phyloP scores from a whole-genome alignment of 1,284 basidiomycete species.

The Austroboletus niveus region DNA sequence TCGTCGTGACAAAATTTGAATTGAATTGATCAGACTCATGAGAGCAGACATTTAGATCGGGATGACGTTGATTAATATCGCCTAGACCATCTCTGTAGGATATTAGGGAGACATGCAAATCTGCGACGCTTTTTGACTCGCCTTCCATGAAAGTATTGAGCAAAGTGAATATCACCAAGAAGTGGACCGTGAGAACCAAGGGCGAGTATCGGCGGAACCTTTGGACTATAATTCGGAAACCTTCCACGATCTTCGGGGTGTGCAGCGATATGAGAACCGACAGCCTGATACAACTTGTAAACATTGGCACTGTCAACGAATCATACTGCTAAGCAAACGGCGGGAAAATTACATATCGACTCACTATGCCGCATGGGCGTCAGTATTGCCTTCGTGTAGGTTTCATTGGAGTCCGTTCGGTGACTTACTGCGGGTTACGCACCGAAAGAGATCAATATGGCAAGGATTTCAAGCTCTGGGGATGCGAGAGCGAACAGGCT shows the following conservation, averaged over 20 bases:
- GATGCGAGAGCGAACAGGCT: constrained; percentile 72
- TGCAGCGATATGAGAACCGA: constrained; percentile 62
- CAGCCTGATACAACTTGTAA: constrained; percentile 72
- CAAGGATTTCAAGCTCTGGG: constrained; percentile 75
- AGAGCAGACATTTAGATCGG: constrained; percentile 57
- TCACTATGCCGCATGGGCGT: constrained; percentile 61
- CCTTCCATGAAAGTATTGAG: constrained; percentile 87
- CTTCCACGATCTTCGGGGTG: constrained; percentile 54
- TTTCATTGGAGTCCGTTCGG: neutral
- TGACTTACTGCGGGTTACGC: constrained; percentile 18
- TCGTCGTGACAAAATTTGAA: constrained; percentile 46
- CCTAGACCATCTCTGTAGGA: constrained; percentile 74
- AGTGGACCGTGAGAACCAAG: constrained; percentile 74
- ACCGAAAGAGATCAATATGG: constrained; percentile 80
- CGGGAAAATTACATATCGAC: constrained; percentile 2
- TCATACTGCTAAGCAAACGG: constrained; percentile 8
- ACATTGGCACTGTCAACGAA: constrained; percentile 63
- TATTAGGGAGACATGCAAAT: neutral
- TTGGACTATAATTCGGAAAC: constrained; percentile 58
- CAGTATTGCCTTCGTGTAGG: constrained; percentile 61
- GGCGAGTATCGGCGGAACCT: constrained; percentile 59
- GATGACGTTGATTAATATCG: constrained; percentile 69
- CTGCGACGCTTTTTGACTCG: constrained; percentile 26
- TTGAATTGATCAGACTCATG: constrained; percentile 32
- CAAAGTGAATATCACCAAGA: constrained; percentile 73